These are phyloP conservation scores for Phytopythium cucurbitacearum DNA, from an alignment of 352 stramenopile species.

Conservation along the genomic window DNA sequence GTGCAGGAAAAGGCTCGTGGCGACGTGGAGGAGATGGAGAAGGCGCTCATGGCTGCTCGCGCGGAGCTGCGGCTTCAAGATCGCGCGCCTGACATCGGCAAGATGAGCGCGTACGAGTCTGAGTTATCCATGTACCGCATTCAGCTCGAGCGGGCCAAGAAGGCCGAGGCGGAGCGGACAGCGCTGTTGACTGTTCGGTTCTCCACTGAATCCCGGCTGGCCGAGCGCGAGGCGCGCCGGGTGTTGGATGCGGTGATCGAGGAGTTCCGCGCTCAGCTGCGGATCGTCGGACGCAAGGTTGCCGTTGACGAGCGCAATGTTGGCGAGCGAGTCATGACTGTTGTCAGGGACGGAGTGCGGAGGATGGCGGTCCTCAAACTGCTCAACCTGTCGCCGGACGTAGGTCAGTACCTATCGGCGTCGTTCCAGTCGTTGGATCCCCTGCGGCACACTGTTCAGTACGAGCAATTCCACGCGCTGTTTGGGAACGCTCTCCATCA, in stretches of 20 bases:
- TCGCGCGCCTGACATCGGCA: slow-evolving; percentile 42
- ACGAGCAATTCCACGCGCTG: slow-evolving; percentile 49
- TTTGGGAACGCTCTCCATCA: slow-evolving; percentile 64
- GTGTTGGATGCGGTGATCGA: slow-evolving; percentile 40
- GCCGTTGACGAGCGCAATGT: slow-evolving; percentile 5
- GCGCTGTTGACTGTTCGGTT: slow-evolving; percentile 40
- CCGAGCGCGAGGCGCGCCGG: slow-evolving; percentile 44
- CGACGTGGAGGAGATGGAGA: slow-evolving; percentile 43
- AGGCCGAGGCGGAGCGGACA: slow-evolving; percentile 45
- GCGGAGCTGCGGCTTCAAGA: slow-evolving; percentile 61
- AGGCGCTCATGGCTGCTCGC: slow-evolving; percentile 25
- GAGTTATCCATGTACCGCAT: slow-evolving; percentile 14
- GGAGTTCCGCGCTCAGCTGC: slow-evolving; percentile 43
- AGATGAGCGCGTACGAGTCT: slow-evolving; percentile 57
- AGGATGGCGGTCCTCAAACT: slow-evolving; percentile 66
- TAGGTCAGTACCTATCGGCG: slow-evolving; percentile 47
- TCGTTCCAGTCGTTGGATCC: slow-evolving; percentile 39
- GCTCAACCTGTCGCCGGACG: slow-evolving; percentile 42
- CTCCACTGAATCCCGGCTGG: slow-evolving; percentile 47
- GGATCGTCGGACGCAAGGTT: slow-evolving; percentile 27
- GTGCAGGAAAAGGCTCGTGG: slow-evolving; percentile 49
- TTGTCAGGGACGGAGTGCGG: slow-evolving; percentile 50
- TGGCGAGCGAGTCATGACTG: slow-evolving; percentile 20
- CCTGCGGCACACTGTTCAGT: slow-evolving; percentile 35
- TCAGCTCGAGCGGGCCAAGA: slow-evolving; percentile 47